Evolutionary conservation across 805 yeast species (phyloP), one percentile per base, ranked within the genome.

Genomic region (Dipodascus geniculatus): DNA sequence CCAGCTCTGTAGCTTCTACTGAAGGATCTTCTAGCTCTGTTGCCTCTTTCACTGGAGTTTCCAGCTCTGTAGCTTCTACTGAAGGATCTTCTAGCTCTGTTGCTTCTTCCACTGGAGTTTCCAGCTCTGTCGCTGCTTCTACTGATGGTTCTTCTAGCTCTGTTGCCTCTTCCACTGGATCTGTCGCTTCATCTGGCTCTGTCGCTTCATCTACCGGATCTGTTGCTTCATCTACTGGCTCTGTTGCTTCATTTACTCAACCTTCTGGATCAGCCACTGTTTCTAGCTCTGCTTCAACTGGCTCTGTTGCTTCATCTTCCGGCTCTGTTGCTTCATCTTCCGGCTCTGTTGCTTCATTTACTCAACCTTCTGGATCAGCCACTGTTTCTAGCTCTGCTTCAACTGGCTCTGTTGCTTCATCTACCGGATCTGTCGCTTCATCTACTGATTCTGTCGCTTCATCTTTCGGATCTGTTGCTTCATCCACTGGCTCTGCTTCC

Each of bases 241-340:
- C 19, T 23, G 31, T 23, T 23, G 19, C 28, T 23, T 6, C 33
- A 28, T n/a, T n/a, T n/a, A n/a, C n/a, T n/a, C n/a, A n/a, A n/a
- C n/a, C n/a, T n/a, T n/a, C n/a, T n/a, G n/a, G n/a, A n/a, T n/a
- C 22, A 6, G 20, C 48, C 22, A 11, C 48, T 20, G 16, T 9
- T 20, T 17, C 48, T 42, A 42, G 22, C 48, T 17, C 20, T n/a
- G 20, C 48, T 42, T 47, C 49, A 8, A 47, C 49, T 47, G 31
- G 23, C n/a, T 8, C 49, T 47, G n/a, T 17, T 17, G 19, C 16
- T 22, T n/a, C 23, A 14, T 22, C 24, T 47, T 8, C 48, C 9
- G 19, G n/a, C 6, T 14, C 49, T 47, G 49, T 22, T 9, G n/a
- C 31, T 23, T 22, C 31, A 9, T 17, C 49, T 47, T 8, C 49